Evolutionary conservation across 2,329 filamentous ascomycete genomes (phyloP).

Genomic region (Pyricularia grisea): DNA sequence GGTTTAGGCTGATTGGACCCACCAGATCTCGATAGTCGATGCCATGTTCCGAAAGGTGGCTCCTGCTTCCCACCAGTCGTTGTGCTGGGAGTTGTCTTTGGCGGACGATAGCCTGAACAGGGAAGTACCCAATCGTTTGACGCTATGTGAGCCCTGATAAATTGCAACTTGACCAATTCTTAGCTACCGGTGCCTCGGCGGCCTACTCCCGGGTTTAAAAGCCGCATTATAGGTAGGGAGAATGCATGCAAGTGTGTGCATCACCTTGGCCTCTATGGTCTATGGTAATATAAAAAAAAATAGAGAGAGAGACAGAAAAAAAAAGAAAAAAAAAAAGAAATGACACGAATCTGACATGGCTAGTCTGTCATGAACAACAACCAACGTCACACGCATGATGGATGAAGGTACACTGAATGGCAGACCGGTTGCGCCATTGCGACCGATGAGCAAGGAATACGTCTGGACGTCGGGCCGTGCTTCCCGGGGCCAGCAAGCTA

Average conservation of each 20-base stretch:
- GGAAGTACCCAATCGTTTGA: not conserved
- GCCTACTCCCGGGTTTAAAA: not conserved
- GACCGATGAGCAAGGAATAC: not conserved
- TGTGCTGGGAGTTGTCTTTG: not conserved
- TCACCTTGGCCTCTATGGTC: not conserved
- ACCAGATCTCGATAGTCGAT: not conserved
- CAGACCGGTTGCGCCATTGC: not conserved
- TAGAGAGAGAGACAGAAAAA: no score
- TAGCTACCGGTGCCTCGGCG: not conserved
- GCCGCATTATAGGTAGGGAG: not conserved
- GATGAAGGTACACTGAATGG: not conserved
- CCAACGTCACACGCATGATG: not conserved
- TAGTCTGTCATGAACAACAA: not conserved
- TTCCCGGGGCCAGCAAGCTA: not conserved
- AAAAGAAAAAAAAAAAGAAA: not conserved
- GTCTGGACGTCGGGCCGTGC: conserved; percentile 3
- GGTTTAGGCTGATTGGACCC: conserved; percentile 6
- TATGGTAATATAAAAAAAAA: no score
- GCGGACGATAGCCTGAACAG: not conserved
- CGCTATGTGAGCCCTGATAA: not conserved
- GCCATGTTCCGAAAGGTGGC: not conserved
- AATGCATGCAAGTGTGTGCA: not conserved
- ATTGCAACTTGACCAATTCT: not conserved
- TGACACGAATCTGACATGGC: not conserved
- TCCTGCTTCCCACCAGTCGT: not conserved